Base-by-base conservation (phyloP, 2,329 filamentous ascomycete species). In the Colletotrichum salicis region DNA sequence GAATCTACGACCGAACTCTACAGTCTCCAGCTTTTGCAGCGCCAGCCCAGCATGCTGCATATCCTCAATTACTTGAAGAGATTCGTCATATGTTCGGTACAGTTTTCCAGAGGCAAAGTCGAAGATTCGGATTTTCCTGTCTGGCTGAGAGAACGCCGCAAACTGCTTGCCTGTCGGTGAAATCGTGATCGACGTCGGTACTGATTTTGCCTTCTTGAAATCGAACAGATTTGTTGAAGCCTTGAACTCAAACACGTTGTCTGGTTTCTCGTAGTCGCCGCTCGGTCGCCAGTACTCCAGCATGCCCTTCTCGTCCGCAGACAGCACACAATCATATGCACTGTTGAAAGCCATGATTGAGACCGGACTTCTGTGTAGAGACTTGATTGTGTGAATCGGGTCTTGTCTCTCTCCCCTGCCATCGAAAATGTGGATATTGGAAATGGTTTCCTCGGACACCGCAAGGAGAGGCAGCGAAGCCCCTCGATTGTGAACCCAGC, bases 11-110 rank as follows among this genome's bases (percentile, higher is more conserved):
- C 96, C 95, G 78, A 99, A 98, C 76, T 99, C 96, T 5, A 98
- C 90, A 73, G 94, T 91, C 67, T 98, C 96, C 1, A 99, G 84
- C 75, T 94, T 94, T 69, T 94, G 90, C 8, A 93, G 84, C 0
- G 93, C 91, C 0, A 93, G 96, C 0, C 95, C 95, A n/a, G 94
- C 93, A 82, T 97, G 94, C 77, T 99, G 96, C 94, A 98, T 97
- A 73, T 97, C 94, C 64, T 94, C 95, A 56, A 97, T 91, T 1
- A 94, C 96, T 68, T 92, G 87, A 12, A 99, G 87, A 4, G 96
- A 98, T 80, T 99, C 96, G 77, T 99, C 97, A 78, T 99, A 99
- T 1, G 94, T 96, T 48, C 96, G 91, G 77, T 96, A 92, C 5
- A 99, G 87, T 81, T 97, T 98, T 12, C 91, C 96, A 0, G 94